Base-by-base conservation (phyloP, 2,329 filamentous ascomycete species). In the Fusarium sp. region DNA sequence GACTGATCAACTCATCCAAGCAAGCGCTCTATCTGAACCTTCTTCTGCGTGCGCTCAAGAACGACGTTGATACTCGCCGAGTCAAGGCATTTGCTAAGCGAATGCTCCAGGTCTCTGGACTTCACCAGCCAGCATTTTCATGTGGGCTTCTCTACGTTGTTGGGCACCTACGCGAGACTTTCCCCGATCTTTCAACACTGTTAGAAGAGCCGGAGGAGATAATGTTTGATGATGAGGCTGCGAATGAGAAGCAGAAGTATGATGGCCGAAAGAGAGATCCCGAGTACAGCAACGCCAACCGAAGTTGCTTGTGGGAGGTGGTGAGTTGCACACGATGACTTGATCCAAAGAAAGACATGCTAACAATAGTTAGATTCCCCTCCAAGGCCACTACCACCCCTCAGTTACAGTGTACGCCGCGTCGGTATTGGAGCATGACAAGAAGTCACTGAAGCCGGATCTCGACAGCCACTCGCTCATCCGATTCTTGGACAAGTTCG, bases 21-120 rank as follows among this genome's bases (percentile, higher is more conserved):
- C 95, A 99, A 77, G 90, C 95, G 33, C 86, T 99, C 72, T 99
- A 97, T 76, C 86, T 99, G 64, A 99, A 99, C 75, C 84, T 99
- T 17, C 82, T 99, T 6, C 96, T 94, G 78, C 90, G 93, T 71
- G 89, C 95, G 14, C 82, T 99, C 65, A 98, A 97, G 82, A 88
- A 90, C 35, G 96, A 99, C 74, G 82, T 95, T n/a, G 96, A 94
- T 77, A 87, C 93, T 62, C 94, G 94, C 71, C 89, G 96, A 35
- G 92, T 98, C 58, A 97, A 98, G 80, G 96, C 96, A 2, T 99
- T 99, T 75, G 90, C 94, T 43, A 99, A 99, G 82, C 88, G 96
- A 64, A 88, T 99, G 78, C 82, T 98, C 44, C 96, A 99, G 77
- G 84, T 97, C 40, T 85, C 96, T 22, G 91, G 91, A 22, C 81